Evolutionary conservation across 83 land plant genomes (phyloP).

Genomic region (Diphasiastrum complanatum): DNA sequence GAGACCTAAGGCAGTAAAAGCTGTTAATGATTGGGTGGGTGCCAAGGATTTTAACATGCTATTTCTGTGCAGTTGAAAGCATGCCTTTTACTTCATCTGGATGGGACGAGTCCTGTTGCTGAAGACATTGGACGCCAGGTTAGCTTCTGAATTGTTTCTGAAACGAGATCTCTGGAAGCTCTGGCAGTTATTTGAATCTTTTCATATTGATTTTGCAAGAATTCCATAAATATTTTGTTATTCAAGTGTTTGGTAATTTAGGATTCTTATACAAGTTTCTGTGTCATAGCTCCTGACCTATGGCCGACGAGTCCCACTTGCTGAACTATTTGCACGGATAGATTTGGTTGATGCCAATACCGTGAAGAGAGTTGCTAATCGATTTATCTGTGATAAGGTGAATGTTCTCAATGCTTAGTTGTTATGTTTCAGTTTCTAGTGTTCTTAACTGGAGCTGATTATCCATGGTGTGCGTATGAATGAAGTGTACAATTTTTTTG

Average conservation of each 20-base stretch:
- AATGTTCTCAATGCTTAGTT: no score
- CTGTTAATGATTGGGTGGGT: no score
- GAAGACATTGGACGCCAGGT: slow-evolving; percentile 99
- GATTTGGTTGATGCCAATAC: slow-evolving; percentile 20
- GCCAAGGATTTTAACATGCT: not conserved
- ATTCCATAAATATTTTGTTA: not conserved
- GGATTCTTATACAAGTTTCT: not conserved
- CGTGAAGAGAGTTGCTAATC: slow-evolving; percentile 22
- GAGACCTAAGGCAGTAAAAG: no score
- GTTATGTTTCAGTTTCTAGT: no score
- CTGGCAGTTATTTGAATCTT: not conserved
- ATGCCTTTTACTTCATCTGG: slow-evolving; percentile 70
- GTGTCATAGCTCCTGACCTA: slow-evolving; percentile 24
- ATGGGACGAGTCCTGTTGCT: slow-evolving; percentile 90
- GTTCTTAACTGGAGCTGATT: no score
- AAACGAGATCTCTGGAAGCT: not conserved
- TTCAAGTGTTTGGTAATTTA: no score
- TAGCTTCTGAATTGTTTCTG: not conserved
- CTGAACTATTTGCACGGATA: slow-evolving; percentile 18
- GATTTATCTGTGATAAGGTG: slow-evolving; percentile 10
- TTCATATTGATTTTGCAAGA: not conserved
- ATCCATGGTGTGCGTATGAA: no score
- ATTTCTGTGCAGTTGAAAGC: slow-evolving; percentile 68
- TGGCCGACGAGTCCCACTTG: slow-evolving; percentile 17
- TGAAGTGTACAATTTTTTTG: no score